Percentiles rank a stretch among this genome's conserved stretches.
Conservation (phyloP, 371 early-diverging fungal species). For the Rhizopus stolonifer region DNA sequence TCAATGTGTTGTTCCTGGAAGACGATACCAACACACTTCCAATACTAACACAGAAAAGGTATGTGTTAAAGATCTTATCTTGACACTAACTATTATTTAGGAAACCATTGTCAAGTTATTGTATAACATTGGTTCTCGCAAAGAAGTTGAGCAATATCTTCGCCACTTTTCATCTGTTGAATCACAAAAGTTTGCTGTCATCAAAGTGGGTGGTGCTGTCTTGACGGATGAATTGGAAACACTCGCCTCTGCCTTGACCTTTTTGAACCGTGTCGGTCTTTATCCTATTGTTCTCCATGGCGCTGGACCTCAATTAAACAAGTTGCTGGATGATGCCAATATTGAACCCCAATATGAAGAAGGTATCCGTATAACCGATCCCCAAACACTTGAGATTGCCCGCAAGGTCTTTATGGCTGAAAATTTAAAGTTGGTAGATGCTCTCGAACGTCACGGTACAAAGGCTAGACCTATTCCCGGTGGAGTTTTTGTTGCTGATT, state of each 20-base stretch:
- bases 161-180: conserved; percentile 94
- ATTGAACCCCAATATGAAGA: conserved; percentile 92
- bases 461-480: conserved; percentile 92
- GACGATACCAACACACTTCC: conserved; percentile 22
- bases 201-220: conserved; percentile 98
- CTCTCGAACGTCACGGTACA: conserved; percentile 91
- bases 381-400: conserved; percentile 87
- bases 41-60: conserved; percentile 46
- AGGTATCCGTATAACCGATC: conserved; percentile 95
- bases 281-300: conserved; percentile 98
- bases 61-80: neutral
- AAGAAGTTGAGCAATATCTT: conserved; percentile 97
- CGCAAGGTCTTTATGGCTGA: conserved; percentile 89
- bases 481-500: conserved; percentile 94
- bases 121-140: conserved; percentile 96
- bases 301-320: conserved; percentile 95
- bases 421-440: conserved; percentile 94
- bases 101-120: conserved; percentile 96
- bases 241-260: conserved; percentile 92
- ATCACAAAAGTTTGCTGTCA: conserved; percentile 98
- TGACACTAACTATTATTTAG: conserved; percentile 38
- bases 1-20: conserved; percentile 12
- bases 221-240: conserved; percentile 92
- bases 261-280: conserved; percentile 93
- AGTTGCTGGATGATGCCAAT: conserved; percentile 80